These are phyloP conservation scores for Eimeria brunetti DNA, from an alignment of 169 alveolate species.

Conservation along the genomic window DNA sequence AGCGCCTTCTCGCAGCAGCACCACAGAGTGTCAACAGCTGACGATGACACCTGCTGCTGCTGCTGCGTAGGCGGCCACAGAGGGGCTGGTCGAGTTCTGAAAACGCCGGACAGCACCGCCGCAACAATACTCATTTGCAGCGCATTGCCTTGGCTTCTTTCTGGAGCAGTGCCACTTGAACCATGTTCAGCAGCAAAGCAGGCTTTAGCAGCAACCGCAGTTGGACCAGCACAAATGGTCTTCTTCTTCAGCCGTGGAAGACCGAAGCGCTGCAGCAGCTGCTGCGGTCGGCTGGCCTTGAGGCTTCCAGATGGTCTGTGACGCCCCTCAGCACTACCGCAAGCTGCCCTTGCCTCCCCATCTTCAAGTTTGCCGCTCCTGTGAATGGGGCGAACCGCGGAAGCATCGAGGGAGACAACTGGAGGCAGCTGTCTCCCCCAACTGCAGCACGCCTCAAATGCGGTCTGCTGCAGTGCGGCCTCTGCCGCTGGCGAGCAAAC, in stretches of 20 bases:
- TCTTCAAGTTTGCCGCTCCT: not conserved
- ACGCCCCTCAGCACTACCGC: not conserved
- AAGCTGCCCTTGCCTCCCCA: not conserved
- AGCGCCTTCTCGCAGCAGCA: constrained; percentile 72
- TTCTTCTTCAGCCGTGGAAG: constrained; percentile 39
- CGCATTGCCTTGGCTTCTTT: not conserved
- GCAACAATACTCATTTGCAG: constrained; percentile 7
- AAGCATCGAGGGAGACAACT: not conserved
- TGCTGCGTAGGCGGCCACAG: not conserved
- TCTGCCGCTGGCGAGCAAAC: not conserved
- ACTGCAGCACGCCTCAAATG: constrained; percentile 51
- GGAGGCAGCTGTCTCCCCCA: constrained; percentile 32
- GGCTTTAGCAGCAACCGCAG: constrained; percentile 7
- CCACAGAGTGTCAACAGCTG: constrained; percentile 51
- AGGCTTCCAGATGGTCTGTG: not conserved
- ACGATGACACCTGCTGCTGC: constrained; percentile 24
- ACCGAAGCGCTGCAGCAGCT: constrained; percentile 60
- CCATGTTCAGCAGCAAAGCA: constrained; percentile 5
- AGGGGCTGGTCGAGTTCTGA: not conserved
- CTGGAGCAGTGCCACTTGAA: not conserved
- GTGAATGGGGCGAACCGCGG: not conserved
- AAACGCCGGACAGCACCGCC: constrained; percentile 41
- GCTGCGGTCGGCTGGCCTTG: constrained; percentile 41
- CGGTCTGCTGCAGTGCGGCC: constrained; percentile 40
- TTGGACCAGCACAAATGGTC: not conserved